Base-by-base conservation (phyloP, 805 yeast genomes). In the Debaryomyces castellii region DNA sequence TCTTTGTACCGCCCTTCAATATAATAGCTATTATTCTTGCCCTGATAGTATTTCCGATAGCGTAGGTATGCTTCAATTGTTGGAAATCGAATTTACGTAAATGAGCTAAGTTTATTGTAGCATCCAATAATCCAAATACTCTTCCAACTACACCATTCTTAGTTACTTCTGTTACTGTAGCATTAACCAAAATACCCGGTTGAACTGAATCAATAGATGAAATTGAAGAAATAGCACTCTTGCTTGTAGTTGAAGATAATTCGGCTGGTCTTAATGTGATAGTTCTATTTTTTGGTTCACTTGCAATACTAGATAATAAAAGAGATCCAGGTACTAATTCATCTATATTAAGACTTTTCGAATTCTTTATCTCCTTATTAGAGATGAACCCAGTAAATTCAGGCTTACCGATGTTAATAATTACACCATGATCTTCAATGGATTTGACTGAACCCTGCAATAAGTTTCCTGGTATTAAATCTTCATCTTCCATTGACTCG, bases 381-480 rank as follows among this genome's bases (percentile, higher is more conserved):
- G 95, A 77, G 40, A 91, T 71, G 64, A 92, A 91, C 1, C 96
- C 96, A 23, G 81, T 69, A 7, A 77, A 46, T 5, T 74, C 78
- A 41, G 76, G 60, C 35, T 50, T 57, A 27, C 97, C 97, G 33
- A 86, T 63, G 54, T 84, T 85, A 36, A 92, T 67, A 46, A 88
- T 80, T 20, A 82, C 78, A 67, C 99, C 99, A 62, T 89, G 97
- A 62, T 94, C 99, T 74, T 94, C 98, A 20, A 88, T 67, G 39
- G 95, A 85, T 50, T 74, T 77, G 18, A 94, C 82, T 2, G 88
- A 74, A 20, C 83, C 91, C 66, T 94, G 99, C 2, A 94, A 60
- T 3, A 85, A 60, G 47, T 79, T 73, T 37, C 89, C 89, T 22
- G 73, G 56, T 5, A 71, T 66, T 40, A 87, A 65, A 60, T 90